Base-by-base conservation (phyloP, 495 filamentous ascomycete genomes). In the Aspergillus homomorphus region DNA sequence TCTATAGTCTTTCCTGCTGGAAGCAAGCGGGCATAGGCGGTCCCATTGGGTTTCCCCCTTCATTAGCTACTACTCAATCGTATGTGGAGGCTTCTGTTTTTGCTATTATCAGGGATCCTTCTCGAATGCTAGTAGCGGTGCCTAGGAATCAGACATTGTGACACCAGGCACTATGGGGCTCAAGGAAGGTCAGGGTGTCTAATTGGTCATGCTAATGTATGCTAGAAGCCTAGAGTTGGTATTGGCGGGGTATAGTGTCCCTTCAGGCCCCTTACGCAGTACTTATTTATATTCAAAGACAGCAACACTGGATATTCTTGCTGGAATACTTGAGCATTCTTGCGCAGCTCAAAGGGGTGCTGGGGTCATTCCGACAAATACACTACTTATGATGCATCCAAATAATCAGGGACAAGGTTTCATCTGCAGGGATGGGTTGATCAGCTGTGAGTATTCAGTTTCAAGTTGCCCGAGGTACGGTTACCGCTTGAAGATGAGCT, bases 1-100 rank as follows among this genome's bases (percentile, higher is more conserved):
- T 45, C 51, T 26, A 58, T 62, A 59, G 60, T 62, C 33, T 56
- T 48, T 24, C 49, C 45, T 19, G 22, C 45, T 50, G n/a, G n/a
- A 24, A 21, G 38, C 51, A 2, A 38, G 33, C 15, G n/a, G 12
- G 53, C 54, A 60, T 52, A 60, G 44, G 21, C 53, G 43, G 45
- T 48, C 51, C 46, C 58, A 51, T 53, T 53, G 53, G 45, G 51
- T 46, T 19, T 49, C 55, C 30, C 55, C 45, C 55, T 46, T 55
- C 38, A 53, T 30, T 55, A n/a, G 22, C 22, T 52, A n/a, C 23
- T 45, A n/a, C n/a, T n/a, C n/a, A n/a, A n/a, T n/a, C n/a, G n/a
- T n/a, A n/a, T n/a, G n/a, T n/a, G n/a, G n/a, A n/a, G n/a, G n/a
- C 48, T 15, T 23, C 19, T 44, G 22, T 21, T 42, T 48, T 38